A percentile compares a stretch with the other conserved stretches of the same genome.
These are phyloP conservation scores for Hemisphaericaspora lyxosophila DNA, from an alignment of 1,139 yeast genomes.

Conservation along the genomic window DNA sequence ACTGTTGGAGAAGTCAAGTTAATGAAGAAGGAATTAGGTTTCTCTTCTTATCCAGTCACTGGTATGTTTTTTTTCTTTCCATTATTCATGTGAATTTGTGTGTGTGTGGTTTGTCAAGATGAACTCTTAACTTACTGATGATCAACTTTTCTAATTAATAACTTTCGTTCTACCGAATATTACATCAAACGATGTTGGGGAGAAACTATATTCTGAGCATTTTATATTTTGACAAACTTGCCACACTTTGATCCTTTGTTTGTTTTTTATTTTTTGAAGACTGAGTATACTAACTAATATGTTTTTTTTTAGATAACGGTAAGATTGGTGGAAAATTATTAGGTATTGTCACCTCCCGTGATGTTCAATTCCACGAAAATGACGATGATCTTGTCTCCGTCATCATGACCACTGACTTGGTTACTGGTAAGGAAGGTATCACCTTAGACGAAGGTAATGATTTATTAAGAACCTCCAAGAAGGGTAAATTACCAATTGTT, in stretches of 20 bases:
- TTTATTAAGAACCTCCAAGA: slow-evolving; percentile 86
- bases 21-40: slow-evolving; percentile 75
- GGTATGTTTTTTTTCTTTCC: slow-evolving; percentile 69
- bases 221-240: slow-evolving; percentile 1
- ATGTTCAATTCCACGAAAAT: slow-evolving; percentile 90
- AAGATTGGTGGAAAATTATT: slow-evolving; percentile 83
- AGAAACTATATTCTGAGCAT: slow-evolving; percentile 35
- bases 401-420: slow-evolving; percentile 86
- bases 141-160: slow-evolving; percentile 52
- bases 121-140: slow-evolving; percentile 50
- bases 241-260: no score
- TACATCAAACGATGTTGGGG: slow-evolving; percentile 98
- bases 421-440: slow-evolving; percentile 82
- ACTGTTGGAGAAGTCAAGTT: slow-evolving; percentile 81
- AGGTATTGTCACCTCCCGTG: slow-evolving; percentile 97
- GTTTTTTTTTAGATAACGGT: slow-evolving; percentile 63
- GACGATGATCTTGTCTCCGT: slow-evolving; percentile 60
- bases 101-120: slow-evolving; percentile 11
- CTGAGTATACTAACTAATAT: slow-evolving; percentile 25
- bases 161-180: slow-evolving; percentile 99
- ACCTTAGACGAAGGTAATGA: slow-evolving; percentile 84
- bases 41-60: slow-evolving; percentile 98
- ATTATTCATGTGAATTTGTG: no score
- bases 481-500: slow-evolving; percentile 95
- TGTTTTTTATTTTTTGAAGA: slow-evolving; percentile 1